These are phyloP conservation scores for Trypanosoma caninum DNA, from an alignment of 208 protist genomes.

Conservation along the genomic window DNA sequence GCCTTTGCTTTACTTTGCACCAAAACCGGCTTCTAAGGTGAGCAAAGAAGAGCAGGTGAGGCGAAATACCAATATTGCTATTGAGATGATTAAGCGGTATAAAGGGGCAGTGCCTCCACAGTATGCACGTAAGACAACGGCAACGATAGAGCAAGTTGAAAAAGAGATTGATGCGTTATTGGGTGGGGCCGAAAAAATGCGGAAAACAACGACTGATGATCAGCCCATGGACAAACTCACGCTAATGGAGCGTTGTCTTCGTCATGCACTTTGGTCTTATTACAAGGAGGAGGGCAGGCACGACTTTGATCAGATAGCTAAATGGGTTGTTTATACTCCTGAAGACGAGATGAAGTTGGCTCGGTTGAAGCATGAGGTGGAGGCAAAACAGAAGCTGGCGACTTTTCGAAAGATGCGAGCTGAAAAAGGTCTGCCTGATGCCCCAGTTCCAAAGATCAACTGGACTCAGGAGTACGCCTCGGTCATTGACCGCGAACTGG, in stretches of 20 bases:
- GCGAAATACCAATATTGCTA: constrained; percentile 86
- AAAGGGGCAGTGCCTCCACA: constrained; percentile 67
- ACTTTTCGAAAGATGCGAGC: constrained; percentile 67
- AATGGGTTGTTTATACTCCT: constrained; percentile 91
- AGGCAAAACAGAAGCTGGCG: constrained; percentile 69
- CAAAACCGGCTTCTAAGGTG: constrained; percentile 27
- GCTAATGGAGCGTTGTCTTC: constrained; percentile 90
- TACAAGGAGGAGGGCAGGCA: constrained; percentile 87
- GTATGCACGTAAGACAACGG: constrained; percentile 77
- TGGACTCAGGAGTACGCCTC: constrained; percentile 73
- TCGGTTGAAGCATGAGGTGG: constrained; percentile 70
- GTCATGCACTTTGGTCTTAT: constrained; percentile 90
- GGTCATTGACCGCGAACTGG: constrained; percentile 80
- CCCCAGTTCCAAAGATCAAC: constrained; percentile 68
- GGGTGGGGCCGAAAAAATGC: constrained; percentile 70
- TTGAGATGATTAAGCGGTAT: constrained; percentile 88
- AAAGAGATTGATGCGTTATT: constrained; percentile 88
- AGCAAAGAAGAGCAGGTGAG: constrained; percentile 81
- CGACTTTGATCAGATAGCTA: constrained; percentile 83
- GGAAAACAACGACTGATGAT: constrained; percentile 70
- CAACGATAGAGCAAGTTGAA: constrained; percentile 86
- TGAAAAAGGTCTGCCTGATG: constrained; percentile 55
- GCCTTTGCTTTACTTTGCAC: constrained; percentile 85
- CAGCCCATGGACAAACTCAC: constrained; percentile 89
- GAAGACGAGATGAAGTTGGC: constrained; percentile 81